phyloP scores from a whole-genome alignment of 768 basidiomycete genomes.

The Kondoa malvinella region DNA sequence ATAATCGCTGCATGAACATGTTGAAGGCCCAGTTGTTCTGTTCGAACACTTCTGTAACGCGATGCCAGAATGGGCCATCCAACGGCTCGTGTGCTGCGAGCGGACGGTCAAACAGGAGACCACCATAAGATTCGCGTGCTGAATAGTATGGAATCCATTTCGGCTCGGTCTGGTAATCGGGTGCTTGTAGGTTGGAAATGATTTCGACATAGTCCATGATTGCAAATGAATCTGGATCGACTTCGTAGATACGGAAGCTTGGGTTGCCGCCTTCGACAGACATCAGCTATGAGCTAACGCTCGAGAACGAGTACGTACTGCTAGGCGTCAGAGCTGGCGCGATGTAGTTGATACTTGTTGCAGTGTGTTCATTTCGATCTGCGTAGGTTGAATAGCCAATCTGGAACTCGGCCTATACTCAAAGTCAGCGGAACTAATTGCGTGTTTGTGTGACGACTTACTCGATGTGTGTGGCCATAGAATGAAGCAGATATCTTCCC shows the following conservation, averaged over 20 bases:
- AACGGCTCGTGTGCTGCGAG: constrained; percentile 35
- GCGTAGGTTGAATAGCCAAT: constrained; percentile 45
- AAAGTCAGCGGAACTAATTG: not conserved
- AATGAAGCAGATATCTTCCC: constrained; percentile 42
- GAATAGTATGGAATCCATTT: constrained; percentile 44
- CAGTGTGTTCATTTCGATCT: constrained; percentile 38
- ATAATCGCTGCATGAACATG: constrained; percentile 14
- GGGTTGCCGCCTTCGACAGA: constrained; percentile 32
- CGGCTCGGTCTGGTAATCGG: constrained; percentile 27
- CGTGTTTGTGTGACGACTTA: constrained; percentile 19
- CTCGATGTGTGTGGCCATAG: constrained; percentile 46
- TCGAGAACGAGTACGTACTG: constrained; percentile 31
- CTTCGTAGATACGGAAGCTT: constrained; percentile 46
- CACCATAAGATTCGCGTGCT: constrained; percentile 41
- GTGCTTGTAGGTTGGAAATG: constrained; percentile 28
- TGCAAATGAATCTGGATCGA: constrained; percentile 52
- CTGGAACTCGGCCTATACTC: constrained; percentile 43
- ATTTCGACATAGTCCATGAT: constrained; percentile 43
- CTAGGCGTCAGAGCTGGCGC: constrained; percentile 46
- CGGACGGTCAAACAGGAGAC: constrained; percentile 27
- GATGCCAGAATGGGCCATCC: constrained; percentile 46
- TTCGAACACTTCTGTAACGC: constrained; percentile 42
- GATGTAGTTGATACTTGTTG: constrained; percentile 38
- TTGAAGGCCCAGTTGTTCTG: constrained; percentile 28
- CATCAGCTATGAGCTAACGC: constrained; percentile 14